These are phyloP conservation scores for Amanita inopinata DNA, from an alignment of 768 basidiomycete species.

Conservation along the genomic window DNA sequence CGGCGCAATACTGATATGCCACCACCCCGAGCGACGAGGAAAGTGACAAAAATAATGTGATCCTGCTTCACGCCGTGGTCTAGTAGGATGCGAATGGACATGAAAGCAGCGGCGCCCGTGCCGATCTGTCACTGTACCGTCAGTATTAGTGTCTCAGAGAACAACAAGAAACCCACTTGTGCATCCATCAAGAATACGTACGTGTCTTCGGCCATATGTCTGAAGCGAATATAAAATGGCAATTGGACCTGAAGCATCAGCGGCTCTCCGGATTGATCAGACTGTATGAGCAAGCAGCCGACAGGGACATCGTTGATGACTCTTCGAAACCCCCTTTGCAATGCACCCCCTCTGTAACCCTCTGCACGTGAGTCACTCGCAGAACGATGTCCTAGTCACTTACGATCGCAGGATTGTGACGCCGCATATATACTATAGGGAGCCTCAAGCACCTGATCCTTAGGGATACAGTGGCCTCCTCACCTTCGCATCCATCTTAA, in stretches of 20 bases:
- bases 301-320: constrained; percentile 81
- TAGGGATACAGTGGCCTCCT: constrained; percentile 6
- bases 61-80: constrained; percentile 86
- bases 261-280: constrained; percentile 83
- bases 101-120: constrained; percentile 86
- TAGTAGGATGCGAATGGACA: constrained; percentile 88
- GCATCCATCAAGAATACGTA: constrained; percentile 89
- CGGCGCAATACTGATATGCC: constrained; percentile 67
- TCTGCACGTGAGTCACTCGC: background rate
- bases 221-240: constrained; percentile 60
- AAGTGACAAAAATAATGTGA: constrained; percentile 83
- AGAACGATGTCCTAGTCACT: constrained; percentile 20
- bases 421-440: constrained; percentile 63
- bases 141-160: background rate
- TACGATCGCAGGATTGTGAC: constrained; percentile 85
- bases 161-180: constrained; percentile 39
- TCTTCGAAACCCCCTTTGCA: constrained; percentile 84
- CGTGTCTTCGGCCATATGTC: constrained; percentile 52
- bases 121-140: constrained; percentile 64
- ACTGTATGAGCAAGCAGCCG: constrained; percentile 87
- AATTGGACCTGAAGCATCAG: constrained; percentile 75
- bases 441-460: background rate
- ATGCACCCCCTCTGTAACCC: constrained; percentile 64
- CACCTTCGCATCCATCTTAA: constrained; percentile 53
- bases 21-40: constrained; percentile 77